These are phyloP conservation scores for Phascolomyces articulosus DNA, from an alignment of 371 early-diverging fungal genomes.

Conservation along the genomic window DNA sequence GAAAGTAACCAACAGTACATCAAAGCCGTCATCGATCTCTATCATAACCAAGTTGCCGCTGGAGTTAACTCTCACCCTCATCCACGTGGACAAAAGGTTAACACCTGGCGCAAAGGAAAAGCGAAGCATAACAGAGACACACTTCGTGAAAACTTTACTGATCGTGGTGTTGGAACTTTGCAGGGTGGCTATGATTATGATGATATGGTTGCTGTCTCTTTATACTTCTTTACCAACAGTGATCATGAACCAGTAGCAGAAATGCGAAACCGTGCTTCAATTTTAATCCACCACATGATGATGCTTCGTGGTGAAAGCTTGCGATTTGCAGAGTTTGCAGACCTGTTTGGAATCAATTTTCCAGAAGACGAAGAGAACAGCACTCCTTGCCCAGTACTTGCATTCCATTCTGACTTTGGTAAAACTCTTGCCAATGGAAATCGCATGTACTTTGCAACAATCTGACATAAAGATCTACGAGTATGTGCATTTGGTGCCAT, in stretches of 20 bases:
- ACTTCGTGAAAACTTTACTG: background rate
- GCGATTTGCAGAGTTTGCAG: no score
- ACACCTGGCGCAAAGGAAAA: background rate
- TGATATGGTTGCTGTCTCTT: background rate
- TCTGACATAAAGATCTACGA: background rate
- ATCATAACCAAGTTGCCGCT: background rate
- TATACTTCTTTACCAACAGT: background rate
- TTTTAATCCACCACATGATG: background rate
- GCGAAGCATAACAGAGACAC: background rate
- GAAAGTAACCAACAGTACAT: conserved; percentile 1
- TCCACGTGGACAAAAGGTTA: background rate
- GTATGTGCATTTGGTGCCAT: background rate
- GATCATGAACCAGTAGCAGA: background rate
- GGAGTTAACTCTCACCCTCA: background rate
- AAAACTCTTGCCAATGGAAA: no score
- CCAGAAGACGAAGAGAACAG: no score
- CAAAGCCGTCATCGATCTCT: background rate
- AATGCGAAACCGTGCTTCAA: background rate
- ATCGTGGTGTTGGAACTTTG: background rate
- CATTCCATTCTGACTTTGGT: no score
- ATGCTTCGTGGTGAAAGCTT: background rate
- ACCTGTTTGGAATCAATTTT: no score
- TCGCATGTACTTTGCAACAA: no score
- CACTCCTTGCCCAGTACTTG: no score
- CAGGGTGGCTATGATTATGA: background rate